phyloP scores from a whole-genome alignment of 176 grass and related monocot species.

The Rhynchospora breviuscula region DNA sequence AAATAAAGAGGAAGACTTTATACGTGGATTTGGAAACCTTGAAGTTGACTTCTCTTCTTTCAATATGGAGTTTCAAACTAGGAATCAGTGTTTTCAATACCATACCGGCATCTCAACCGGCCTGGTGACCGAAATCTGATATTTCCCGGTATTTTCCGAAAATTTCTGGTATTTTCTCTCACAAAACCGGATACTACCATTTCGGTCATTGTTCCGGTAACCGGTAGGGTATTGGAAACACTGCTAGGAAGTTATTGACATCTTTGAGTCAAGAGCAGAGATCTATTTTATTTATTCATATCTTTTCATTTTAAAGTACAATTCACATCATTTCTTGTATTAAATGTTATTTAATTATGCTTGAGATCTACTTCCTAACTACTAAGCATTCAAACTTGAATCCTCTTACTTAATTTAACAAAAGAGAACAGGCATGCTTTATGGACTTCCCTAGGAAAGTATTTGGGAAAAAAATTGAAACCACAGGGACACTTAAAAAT shows the following conservation, averaged over 20 bases:
- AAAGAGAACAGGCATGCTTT: not conserved
- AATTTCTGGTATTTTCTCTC: too few relatives aligned
- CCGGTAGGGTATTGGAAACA: too few relatives aligned
- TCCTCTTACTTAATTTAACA: not conserved
- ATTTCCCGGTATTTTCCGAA: too few relatives aligned
- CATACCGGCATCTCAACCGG: too few relatives aligned
- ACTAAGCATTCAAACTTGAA: constrained; percentile 10
- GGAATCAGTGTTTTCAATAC: too few relatives aligned
- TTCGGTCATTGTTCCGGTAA: too few relatives aligned
- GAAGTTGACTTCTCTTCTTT: constrained; percentile 25
- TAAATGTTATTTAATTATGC: not conserved
- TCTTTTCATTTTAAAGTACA: too few relatives aligned
- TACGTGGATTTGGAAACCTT: not conserved
- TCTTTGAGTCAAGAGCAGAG: not conserved
- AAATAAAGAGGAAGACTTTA: not conserved
- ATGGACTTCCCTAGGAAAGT: not conserved
- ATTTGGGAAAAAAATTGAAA: not conserved
- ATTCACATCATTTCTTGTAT: too few relatives aligned
- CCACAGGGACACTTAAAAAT: not conserved
- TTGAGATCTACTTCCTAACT: not conserved
- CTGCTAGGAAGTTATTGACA: not conserved
- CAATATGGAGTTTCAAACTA: not conserved
- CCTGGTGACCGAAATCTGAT: too few relatives aligned
- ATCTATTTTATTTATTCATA: not conserved
- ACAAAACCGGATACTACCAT: too few relatives aligned